Percentiles rank a stretch among this genome's conserved stretches.
phyloP scores from a whole-genome alignment of 2,329 filamentous ascomycete species.

The Meredithiella fracta region DNA sequence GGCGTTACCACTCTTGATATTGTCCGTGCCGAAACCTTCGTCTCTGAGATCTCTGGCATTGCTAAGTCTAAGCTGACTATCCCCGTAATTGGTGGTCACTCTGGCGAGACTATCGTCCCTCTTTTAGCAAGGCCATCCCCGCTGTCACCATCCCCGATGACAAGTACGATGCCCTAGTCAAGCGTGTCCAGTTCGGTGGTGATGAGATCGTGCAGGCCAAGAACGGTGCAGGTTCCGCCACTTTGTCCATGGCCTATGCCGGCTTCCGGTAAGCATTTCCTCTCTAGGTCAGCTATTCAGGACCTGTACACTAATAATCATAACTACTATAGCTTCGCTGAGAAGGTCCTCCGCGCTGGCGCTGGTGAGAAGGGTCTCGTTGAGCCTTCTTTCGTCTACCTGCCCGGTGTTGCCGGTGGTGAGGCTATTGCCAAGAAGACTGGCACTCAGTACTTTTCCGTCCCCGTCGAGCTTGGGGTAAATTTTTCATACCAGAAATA shows the following conservation, averaged over 20 bases:
- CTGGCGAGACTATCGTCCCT: slow-evolving; percentile 93
- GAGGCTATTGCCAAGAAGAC: slow-evolving; percentile 71
- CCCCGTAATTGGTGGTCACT: slow-evolving; percentile 92
- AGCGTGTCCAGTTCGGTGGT: slow-evolving; percentile 95
- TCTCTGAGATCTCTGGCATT: slow-evolving; percentile 68
- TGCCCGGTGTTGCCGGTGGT: slow-evolving; percentile 75
- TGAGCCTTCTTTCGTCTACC: slow-evolving; percentile 91
- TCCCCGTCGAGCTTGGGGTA: slow-evolving; percentile 89
- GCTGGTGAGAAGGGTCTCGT: slow-evolving; percentile 85
- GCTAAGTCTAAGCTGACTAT: slow-evolving; percentile 68
- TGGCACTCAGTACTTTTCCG: slow-evolving; percentile 86
- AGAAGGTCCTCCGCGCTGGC: slow-evolving; percentile 77
- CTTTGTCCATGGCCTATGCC: slow-evolving; percentile 87
- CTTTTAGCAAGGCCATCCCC: slow-evolving; percentile 84
- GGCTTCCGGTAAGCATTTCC: slow-evolving; percentile 57
- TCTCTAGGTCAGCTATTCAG: background rate
- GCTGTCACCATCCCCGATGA: slow-evolving; percentile 66
- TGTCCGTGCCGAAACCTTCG: slow-evolving; percentile 93
- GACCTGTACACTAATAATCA: no score
- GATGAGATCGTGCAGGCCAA: slow-evolving; percentile 95
- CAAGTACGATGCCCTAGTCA: slow-evolving; percentile 77
- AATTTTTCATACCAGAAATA: slow-evolving; percentile 14
- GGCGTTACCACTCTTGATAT: slow-evolving; percentile 98
- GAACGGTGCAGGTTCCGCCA: slow-evolving; percentile 78
- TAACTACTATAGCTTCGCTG: slow-evolving; percentile 50